These are phyloP conservation scores for Ceratocystis huliohia DNA, from an alignment of 2,329 filamentous ascomycete genomes.

Conservation along the genomic window DNA sequence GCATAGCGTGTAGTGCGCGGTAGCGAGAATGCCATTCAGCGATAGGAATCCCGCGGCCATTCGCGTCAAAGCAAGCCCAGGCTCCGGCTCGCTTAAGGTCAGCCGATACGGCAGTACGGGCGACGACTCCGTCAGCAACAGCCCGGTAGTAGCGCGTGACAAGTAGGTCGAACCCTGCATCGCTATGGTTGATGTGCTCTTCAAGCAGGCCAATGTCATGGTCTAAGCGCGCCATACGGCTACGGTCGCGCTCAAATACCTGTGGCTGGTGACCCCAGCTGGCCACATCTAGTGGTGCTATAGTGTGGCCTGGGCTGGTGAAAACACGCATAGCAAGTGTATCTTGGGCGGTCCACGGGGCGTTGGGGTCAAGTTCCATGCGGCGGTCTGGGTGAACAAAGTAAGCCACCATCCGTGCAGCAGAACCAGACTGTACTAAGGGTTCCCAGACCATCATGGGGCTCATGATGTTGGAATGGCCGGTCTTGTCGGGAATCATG, in stretches of 20 bases:
- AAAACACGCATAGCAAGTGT: slow-evolving; percentile 6
- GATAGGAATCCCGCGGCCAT: not conserved
- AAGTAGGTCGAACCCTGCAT: slow-evolving; percentile 23
- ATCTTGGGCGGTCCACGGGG: slow-evolving; percentile 10
- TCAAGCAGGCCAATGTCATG: slow-evolving; percentile 24
- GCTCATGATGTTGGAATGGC: slow-evolving; percentile 7
- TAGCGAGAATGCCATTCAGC: slow-evolving; percentile 24
- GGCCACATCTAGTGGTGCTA: not conserved
- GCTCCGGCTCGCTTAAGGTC: slow-evolving; percentile 21
- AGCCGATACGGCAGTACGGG: not conserved
- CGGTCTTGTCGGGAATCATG: slow-evolving; percentile 8
- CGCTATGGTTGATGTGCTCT: slow-evolving; percentile 23
- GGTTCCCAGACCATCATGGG: slow-evolving; percentile 15
- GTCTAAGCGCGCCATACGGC: slow-evolving; percentile 22
- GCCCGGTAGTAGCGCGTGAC: slow-evolving; percentile 23
- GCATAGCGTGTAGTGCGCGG: slow-evolving; percentile 21
- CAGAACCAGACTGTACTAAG: not conserved
- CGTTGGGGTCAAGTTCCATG: not conserved
- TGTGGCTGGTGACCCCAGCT: slow-evolving; percentile 5
- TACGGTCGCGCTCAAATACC: not conserved
- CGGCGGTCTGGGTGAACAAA: slow-evolving; percentile 9
- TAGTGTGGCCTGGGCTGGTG: slow-evolving; percentile 14
- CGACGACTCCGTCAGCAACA: slow-evolving; percentile 22
- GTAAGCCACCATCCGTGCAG: slow-evolving; percentile 13
- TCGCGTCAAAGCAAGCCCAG: slow-evolving; percentile 9